A percentile compares a stretch with the other conserved stretches of the same genome.
These are phyloP conservation scores for Citrus maxima DNA, from an alignment of 345 rosid species.

Conservation along the genomic window DNA sequence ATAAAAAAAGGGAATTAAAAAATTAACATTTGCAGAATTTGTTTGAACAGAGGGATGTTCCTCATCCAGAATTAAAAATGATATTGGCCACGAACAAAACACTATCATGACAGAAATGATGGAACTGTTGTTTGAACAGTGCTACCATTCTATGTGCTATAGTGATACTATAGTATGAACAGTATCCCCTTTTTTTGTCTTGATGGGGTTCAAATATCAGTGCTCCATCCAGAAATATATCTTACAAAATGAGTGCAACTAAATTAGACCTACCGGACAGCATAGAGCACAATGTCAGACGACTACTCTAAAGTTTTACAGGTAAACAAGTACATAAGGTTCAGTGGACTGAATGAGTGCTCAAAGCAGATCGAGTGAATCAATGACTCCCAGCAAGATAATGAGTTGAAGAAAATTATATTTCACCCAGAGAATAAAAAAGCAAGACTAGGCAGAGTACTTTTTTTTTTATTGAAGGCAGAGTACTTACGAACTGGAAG, in stretches of 20 bases:
- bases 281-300: background rate
- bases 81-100: too few relatives aligned
- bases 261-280: background rate
- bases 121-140: too few relatives aligned
- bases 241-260: background rate
- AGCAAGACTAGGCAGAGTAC: background rate
- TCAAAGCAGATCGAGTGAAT: background rate
- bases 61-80: background rate
- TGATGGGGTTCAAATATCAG: too few relatives aligned
- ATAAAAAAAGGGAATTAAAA: background rate
- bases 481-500: background rate
- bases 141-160: too few relatives aligned
- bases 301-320: background rate
- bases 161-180: too few relatives aligned
- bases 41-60: background rate
- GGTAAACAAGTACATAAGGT: background rate
- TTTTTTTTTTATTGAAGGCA: background rate
- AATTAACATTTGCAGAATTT: background rate
- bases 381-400: background rate
- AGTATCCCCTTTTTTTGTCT: too few relatives aligned
- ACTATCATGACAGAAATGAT: too few relatives aligned
- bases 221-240: too few relatives aligned
- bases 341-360: too few relatives aligned
- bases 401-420: background rate
- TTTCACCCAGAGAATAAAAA: background rate